A percentile compares a stretch with the other conserved stretches of the same genome.
These are phyloP conservation scores for Phytophthora hibernalis DNA, from an alignment of 352 stramenopile species.

Conservation along the genomic window DNA sequence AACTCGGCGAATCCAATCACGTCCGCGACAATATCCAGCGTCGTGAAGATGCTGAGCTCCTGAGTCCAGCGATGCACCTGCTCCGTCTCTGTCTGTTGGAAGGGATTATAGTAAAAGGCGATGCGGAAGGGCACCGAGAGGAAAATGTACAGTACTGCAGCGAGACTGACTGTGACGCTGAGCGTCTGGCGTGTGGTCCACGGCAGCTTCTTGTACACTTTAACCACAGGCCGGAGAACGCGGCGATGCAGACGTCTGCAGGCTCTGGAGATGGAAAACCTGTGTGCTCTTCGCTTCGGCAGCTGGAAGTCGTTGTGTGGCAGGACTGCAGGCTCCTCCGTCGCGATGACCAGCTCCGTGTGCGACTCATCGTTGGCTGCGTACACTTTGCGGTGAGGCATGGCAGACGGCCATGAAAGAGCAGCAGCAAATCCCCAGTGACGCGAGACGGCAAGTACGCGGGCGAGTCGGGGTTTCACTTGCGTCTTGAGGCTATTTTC, in stretches of 20 bases:
- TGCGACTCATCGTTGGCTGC: slow-evolving; percentile 14
- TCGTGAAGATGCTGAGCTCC: slow-evolving; percentile 25
- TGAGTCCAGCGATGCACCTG: slow-evolving; percentile 16
- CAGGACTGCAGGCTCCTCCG: background rate
- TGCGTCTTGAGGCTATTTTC: too few relatives aligned
- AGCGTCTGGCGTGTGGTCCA: slow-evolving; percentile 30
- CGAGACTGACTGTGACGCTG: slow-evolving; percentile 24
- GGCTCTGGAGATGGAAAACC: slow-evolving; percentile 6
- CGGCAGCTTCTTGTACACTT: slow-evolving; percentile 26
- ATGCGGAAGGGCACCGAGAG: slow-evolving; percentile 34
- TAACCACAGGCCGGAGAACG: slow-evolving; percentile 1
- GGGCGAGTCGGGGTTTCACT: too few relatives aligned
- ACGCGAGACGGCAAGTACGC: too few relatives aligned
- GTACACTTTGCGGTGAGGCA: slow-evolving; percentile 38
- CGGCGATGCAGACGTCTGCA: slow-evolving; percentile 21
- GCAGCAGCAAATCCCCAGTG: background rate
- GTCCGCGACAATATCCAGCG: slow-evolving; percentile 27
- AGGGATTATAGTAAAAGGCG: slow-evolving; percentile 37
- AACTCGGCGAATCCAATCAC: slow-evolving; percentile 30
- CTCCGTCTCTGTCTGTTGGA: slow-evolving; percentile 9
- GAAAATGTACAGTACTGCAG: slow-evolving; percentile 30
- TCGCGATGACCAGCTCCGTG: slow-evolving; percentile 9
- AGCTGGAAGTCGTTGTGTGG: background rate
- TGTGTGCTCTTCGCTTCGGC: background rate
- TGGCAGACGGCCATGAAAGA: slow-evolving; percentile 2